A percentile compares a stretch with the other conserved stretches of the same genome.
Evolutionary conservation across 495 filamentous ascomycete genomes (phyloP).

Genomic region (Podospora didyma): DNA sequence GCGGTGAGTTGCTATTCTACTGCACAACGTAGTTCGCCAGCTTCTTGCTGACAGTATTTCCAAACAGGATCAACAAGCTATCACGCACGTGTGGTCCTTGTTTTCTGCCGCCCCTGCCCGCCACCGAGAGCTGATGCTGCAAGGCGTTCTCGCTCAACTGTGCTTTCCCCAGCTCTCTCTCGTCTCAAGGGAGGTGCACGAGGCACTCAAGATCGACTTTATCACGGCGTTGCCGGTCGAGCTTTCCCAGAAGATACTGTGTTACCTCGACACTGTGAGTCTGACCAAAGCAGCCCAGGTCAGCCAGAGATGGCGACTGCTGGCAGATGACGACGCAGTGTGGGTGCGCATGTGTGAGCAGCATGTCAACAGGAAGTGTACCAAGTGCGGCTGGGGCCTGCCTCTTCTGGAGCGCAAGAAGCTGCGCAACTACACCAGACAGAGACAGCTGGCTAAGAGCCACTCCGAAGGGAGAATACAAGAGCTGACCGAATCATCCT

Average conservation of each 20-base stretch:
- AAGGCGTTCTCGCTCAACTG: slow-evolving; percentile 90
- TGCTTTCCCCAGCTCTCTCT: slow-evolving; percentile 96
- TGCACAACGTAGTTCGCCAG: background rate
- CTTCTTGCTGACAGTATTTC: background rate
- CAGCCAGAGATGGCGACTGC: slow-evolving; percentile 74
- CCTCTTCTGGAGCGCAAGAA: slow-evolving; percentile 85
- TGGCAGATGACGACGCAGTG: slow-evolving; percentile 95
- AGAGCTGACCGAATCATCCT: slow-evolving; percentile 18
- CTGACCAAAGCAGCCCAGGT: slow-evolving; percentile 97
- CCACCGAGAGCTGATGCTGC: slow-evolving; percentile 90
- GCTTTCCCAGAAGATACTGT: slow-evolving; percentile 88
- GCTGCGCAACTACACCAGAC: slow-evolving; percentile 79
- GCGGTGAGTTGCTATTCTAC: slow-evolving; percentile 36
- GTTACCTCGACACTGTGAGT: slow-evolving; percentile 90
- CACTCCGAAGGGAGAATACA: slow-evolving; percentile 23
- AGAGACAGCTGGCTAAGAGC: slow-evolving; percentile 55
- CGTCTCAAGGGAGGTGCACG: slow-evolving; percentile 78
- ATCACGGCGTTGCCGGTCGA: slow-evolving; percentile 82
- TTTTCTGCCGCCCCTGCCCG: slow-evolving; percentile 94
- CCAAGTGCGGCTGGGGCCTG: slow-evolving; percentile 93
- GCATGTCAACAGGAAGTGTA: slow-evolving; percentile 91
- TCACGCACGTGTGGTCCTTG: slow-evolving; percentile 93
- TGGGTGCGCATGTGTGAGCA: slow-evolving; percentile 99
- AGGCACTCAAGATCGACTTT: slow-evolving; percentile 95
- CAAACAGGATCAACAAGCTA: slow-evolving; percentile 66